These are phyloP conservation scores for Phytophthora quininea DNA, from an alignment of 352 stramenopile genomes.

Conservation along the genomic window DNA sequence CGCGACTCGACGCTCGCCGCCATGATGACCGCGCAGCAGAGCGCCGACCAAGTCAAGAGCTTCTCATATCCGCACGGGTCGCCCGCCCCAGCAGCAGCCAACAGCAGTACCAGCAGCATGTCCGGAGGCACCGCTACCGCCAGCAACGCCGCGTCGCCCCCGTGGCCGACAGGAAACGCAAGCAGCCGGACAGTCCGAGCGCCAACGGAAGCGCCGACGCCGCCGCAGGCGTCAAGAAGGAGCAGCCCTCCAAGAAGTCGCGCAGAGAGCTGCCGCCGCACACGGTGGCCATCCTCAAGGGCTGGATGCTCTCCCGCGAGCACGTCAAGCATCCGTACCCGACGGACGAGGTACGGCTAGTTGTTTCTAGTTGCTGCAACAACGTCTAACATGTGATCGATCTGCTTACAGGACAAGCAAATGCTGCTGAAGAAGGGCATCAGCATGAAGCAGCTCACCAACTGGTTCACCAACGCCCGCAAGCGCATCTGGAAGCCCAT, in stretches of 20 bases:
- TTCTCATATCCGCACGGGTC: conserved; percentile 40
- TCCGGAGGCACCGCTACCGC: conserved; percentile 21
- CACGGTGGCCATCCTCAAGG: conserved; percentile 86
- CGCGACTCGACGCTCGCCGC: conserved; percentile 15
- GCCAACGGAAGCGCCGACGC: conserved; percentile 31
- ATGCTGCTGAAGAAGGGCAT: conserved; percentile 90
- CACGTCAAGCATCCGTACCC: conserved; percentile 91
- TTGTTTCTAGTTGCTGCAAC: conserved; percentile 1
- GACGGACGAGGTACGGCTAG: conserved; percentile 68
- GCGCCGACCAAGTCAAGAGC: conserved; percentile 49
- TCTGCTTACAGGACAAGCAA: conserved; percentile 75
- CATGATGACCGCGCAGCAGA: conserved; percentile 71
- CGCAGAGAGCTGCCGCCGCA: conserved; percentile 81
- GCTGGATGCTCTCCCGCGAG: conserved; percentile 89
- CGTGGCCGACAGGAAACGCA: conserved; percentile 33
- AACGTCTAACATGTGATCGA: conserved; percentile 12
- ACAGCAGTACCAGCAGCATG: conserved; percentile 18
- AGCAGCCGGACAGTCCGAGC: conserved; percentile 33
- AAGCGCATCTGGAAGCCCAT: conserved; percentile 92
- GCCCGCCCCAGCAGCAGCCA: conserved; percentile 6
- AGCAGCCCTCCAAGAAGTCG: conserved; percentile 72
- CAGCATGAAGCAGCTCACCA: conserved; percentile 92
- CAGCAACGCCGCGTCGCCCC: conserved; percentile 21
- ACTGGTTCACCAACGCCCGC: conserved; percentile 91
- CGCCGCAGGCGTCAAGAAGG: conserved; percentile 51